Evolutionary conservation across 352 stramenopile species (phyloP), one percentile per base, ranked within the genome.

Genomic region (Phytophthora fragariaefolia): DNA sequence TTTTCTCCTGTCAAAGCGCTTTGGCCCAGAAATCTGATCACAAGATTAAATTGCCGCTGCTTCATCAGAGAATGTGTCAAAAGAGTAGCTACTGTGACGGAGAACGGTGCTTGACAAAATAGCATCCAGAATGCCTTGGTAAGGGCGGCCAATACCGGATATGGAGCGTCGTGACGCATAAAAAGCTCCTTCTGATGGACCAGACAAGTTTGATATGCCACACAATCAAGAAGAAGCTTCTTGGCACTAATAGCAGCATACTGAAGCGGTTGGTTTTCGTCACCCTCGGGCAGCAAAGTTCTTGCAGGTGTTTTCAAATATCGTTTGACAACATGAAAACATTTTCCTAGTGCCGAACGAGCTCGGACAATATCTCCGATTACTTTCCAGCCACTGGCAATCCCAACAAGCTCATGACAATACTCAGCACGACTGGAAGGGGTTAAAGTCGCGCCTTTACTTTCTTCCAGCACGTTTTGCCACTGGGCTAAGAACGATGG

Each of bases 181-280:
- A 71, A 40, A 2, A 80, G 40, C 13, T 46, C 22, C 42, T 54
- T 40, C 20, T 27, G 69, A 15, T 57, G 52, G 23, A 46, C 18
- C 5, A 74, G 24, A 7, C 54, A 55, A 9, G 45, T 61, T 42
- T 82, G 63, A 43, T 74, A 70, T 57, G 61, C 38, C 18, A 79
- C 75, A 45, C 62, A 82, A 1, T 50, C 43, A 1, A 73, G 32
- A 8, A 82, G 38, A 5, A 45, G 48, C 15, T 73, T 53, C 24
- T 72, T 77, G 15, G 63, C 62, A 23, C 12, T 13, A 36, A 53
- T 23, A 13, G 50, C 57, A 30, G 36, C 58, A 58, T 17, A 17
- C 47, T 57, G 57, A 48, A 71, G 43, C 3, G 15, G 32, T 66
- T 58, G 57, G 18, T 18, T 61, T 49, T 57, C 40, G 9, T 7